These are phyloP conservation scores for Fraxinus sp. DNA, from an alignment of 305 asterid species.

Conservation along the genomic window DNA sequence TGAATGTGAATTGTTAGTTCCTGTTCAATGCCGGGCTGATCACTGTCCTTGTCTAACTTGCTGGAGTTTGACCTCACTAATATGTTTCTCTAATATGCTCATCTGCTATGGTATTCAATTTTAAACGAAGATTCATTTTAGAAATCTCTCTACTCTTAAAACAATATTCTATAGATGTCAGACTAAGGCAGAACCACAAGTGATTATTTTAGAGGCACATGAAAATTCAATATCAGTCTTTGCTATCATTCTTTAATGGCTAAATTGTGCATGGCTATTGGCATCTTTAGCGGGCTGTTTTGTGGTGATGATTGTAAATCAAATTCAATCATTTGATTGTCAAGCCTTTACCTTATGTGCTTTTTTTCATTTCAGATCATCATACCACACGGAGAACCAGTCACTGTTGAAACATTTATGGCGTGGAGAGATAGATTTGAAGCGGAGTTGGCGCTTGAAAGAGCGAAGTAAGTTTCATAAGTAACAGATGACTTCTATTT, in stretches of 20 bases:
- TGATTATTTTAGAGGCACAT: neutral
- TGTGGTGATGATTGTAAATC: neutral
- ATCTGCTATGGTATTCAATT: neutral
- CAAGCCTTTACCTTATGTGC: neutral
- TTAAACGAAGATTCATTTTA: neutral
- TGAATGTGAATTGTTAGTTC: neutral
- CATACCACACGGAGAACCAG: constrained; percentile 97
- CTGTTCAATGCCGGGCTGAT: neutral
- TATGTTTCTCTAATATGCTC: neutral
- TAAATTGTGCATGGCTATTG: neutral
- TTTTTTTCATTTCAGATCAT: constrained; percentile 58
- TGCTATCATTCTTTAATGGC: neutral
- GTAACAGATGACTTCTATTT: constrained; percentile 5
- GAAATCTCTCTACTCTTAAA: neutral
- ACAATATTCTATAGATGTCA: neutral
- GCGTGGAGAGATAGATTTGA: constrained; percentile 98
- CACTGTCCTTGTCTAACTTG: neutral
- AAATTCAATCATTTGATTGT: constrained; percentile 3
- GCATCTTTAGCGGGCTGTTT: neutral
- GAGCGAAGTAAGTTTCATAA: constrained; percentile 82
- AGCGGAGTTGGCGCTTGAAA: constrained; percentile 95
- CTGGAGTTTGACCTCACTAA: neutral
- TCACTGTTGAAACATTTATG: constrained; percentile 85
- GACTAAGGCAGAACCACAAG: neutral
- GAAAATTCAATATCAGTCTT: neutral